phyloP scores from a whole-genome alignment of 1,284 basidiomycete species.

The Phellopilus nigrolimitatus region DNA sequence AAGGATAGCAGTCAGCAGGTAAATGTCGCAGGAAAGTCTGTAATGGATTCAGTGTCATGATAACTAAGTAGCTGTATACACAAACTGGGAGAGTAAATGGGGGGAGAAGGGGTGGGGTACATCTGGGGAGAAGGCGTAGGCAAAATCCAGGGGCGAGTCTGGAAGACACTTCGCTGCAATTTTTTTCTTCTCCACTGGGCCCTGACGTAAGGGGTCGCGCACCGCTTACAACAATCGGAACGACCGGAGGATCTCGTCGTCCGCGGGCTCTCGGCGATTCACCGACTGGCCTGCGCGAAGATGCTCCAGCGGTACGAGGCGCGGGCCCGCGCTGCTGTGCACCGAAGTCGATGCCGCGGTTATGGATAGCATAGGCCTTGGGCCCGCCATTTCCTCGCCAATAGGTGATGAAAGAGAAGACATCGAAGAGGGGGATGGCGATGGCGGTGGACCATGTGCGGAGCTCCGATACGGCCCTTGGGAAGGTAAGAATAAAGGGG shows the following conservation, averaged over 20 bases:
- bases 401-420: constrained; percentile 19
- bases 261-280: constrained; percentile 19
- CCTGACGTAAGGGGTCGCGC: not conserved
- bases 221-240: constrained; percentile 12
- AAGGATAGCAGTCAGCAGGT: no score
- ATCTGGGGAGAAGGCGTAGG: not conserved
- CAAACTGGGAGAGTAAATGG: no score
- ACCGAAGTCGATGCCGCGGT: constrained; percentile 3
- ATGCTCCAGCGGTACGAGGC: constrained; percentile 17
- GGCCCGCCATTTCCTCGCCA: not conserved
- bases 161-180: not conserved
- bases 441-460: constrained; percentile 6
- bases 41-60: no score
- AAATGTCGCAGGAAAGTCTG: no score
- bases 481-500: constrained; percentile 5
- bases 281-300: constrained; percentile 8
- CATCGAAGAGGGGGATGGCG: constrained; percentile 12
- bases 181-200: constrained; percentile 3
- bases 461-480: constrained; percentile 6
- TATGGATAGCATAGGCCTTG: not conserved
- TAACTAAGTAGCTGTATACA: no score
- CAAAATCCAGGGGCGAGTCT: constrained; percentile 1
- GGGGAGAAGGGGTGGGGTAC: no score
- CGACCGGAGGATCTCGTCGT: constrained; percentile 20
- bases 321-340: not conserved